Evolutionary conservation across 2,329 filamentous ascomycete species (phyloP), one percentile per base, ranked within the genome.

Genomic region (Madurella mycetomatis): DNA sequence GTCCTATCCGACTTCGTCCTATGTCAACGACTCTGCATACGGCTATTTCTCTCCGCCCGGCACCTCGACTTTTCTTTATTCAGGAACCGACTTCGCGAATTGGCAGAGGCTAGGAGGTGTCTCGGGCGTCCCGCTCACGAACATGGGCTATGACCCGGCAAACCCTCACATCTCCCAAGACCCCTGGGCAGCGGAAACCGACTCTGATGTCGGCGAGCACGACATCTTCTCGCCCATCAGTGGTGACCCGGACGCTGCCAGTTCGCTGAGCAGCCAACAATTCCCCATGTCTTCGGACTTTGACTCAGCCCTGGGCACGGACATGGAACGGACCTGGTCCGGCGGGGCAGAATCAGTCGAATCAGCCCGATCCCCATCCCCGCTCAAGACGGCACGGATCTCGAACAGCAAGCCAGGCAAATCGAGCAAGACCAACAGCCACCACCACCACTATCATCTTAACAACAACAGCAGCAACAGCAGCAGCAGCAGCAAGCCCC

Each of bases 151-250:
- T 17, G 43, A 19, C 18, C 40, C 47, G 12, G 34, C 15, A 15
- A 31, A 17, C 42, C 16, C 43, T 9, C n/a, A 47, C 8, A 15
- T 56, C 19, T 34, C 46, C 4, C 49, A 49, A 4, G 41, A 37
- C 5, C 32, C 43, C n/a, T 59, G 53, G 56, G 37, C 42, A 1
- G 51, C n/a, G n/a, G 53, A 55, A 18, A 47, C 42, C 43, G 53
- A 49, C 32, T 44, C 45, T 2, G 52, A 58, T 25, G 34, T 48
- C 39, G 46, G 46, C 25, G 25, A 25, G 25, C 25, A 25, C 37
- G 43, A 51, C n/a, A 17, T 49, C 2, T 49, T 56, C 30, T 50
- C 53, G 4, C 46, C 49, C 12, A 18, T 45, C 37, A 48, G 25
- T 7, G 25, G 48, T 16, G 37, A 51, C 34, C 40, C 17, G 1